phyloP scores from a whole-genome alignment of 1,284 basidiomycete species.

The Apiotrichum siamense region DNA sequence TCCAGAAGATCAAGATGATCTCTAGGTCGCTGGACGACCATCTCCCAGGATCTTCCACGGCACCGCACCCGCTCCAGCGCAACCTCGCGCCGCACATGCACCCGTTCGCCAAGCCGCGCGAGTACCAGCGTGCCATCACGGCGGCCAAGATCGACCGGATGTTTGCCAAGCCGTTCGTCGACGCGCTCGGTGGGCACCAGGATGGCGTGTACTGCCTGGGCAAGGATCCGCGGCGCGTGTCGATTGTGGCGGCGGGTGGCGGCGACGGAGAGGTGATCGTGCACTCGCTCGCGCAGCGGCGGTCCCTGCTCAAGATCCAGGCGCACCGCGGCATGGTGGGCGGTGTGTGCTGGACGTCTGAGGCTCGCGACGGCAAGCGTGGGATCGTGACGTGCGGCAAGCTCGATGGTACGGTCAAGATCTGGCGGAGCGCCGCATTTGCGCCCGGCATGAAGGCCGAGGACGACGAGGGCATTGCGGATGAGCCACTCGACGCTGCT shows the following conservation, averaged over 20 bases:
- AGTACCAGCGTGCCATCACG: constrained; percentile 88
- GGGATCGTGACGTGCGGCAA: constrained; percentile 77
- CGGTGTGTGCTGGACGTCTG: constrained; percentile 52
- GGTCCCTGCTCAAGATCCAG: constrained; percentile 61
- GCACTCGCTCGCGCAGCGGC: constrained; percentile 72
- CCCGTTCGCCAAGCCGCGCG: constrained; percentile 85
- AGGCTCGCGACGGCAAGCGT: constrained; percentile 51
- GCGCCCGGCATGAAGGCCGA: constrained; percentile 40
- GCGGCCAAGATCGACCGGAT: constrained; percentile 95
- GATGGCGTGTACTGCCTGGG: constrained; percentile 90
- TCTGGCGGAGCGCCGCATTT: constrained; percentile 62
- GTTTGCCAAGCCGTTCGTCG: constrained; percentile 95
- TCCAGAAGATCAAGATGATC: constrained; percentile 49
- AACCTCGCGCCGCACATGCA: constrained; percentile 93
- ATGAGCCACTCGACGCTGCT: constrained; percentile 34
- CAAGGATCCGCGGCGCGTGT: constrained; percentile 69
- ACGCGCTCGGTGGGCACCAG: constrained; percentile 81
- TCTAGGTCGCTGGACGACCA: constrained; percentile 48
- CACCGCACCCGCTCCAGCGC: constrained; percentile 64
- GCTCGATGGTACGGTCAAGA: constrained; percentile 82
- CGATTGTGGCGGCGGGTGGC: constrained; percentile 82
- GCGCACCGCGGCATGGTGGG: constrained; percentile 93
- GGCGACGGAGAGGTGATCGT: constrained; percentile 93
- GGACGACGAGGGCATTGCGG: constrained; percentile 42
- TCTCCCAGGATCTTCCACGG: constrained; percentile 45